Conservation (phyloP, 352 stramenopile species). For the Globisporangium nagaii region DNA sequence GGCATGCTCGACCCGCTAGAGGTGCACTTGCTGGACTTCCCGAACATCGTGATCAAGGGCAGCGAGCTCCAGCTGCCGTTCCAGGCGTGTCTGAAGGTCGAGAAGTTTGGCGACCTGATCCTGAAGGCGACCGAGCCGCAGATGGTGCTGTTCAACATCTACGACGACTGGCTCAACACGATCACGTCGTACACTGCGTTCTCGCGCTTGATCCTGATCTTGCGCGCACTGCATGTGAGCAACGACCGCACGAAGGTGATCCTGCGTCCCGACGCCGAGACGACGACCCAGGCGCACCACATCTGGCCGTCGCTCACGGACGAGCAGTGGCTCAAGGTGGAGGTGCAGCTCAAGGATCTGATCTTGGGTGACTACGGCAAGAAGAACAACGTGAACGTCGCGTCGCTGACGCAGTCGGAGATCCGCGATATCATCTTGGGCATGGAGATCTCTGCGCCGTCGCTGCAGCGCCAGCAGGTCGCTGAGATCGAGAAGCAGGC, state of each 20-base stretch:
- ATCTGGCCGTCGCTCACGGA: constrained; percentile 99
- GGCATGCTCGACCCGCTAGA: constrained; percentile 99
- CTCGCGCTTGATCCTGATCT: constrained; percentile 98
- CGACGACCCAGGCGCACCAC: constrained; percentile 98
- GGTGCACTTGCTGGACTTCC: constrained; percentile 99
- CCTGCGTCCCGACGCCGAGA: constrained; percentile 96
- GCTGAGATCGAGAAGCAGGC: constrained; percentile 99
- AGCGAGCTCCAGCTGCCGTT: constrained; percentile 99
- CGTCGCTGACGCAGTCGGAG: constrained; percentile 98
- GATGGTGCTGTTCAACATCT: constrained; percentile 99
- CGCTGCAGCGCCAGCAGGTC: constrained; percentile 98
- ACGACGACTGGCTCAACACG: constrained; percentile 99
- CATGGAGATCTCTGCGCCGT: constrained; percentile 99
- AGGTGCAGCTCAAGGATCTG: constrained; percentile 99
- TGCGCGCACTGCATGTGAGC: constrained; percentile 98
- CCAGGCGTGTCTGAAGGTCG: constrained; percentile 98
- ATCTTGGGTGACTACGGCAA: constrained; percentile 99
- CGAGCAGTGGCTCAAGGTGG: constrained; percentile 99
- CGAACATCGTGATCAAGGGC: constrained; percentile 99
- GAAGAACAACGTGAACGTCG: constrained; percentile 99
- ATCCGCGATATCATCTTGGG: constrained; percentile 99
- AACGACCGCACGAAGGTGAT: constrained; percentile 95
- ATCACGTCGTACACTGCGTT: constrained; percentile 99
- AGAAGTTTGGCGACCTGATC: constrained; percentile 99
- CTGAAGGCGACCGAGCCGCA: constrained; percentile 98